Conservation (phyloP, 495 filamentous ascomycete species). For the Mytilinidion resinicola region DNA sequence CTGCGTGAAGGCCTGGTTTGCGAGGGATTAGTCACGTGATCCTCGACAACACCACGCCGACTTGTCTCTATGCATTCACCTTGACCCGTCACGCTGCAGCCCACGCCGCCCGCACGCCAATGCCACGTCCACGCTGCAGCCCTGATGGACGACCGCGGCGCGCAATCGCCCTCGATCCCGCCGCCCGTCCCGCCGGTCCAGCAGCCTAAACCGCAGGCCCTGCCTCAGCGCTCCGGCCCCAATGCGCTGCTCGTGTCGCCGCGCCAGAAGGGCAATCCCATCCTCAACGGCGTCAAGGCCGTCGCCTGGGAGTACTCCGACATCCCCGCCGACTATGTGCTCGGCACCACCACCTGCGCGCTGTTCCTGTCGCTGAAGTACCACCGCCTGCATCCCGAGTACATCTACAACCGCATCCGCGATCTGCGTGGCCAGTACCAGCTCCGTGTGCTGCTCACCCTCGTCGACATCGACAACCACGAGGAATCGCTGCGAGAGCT, state of each 20-base stretch:
- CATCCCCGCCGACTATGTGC: conserved; percentile 85
- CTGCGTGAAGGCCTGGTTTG: not conserved
- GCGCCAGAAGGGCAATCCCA: conserved; percentile 91
- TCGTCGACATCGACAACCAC: conserved; percentile 90
- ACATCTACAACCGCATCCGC: conserved; percentile 88
- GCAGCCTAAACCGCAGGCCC: conserved; percentile 80
- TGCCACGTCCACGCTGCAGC: too few species aligned
- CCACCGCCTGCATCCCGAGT: conserved; percentile 94
- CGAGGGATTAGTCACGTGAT: not conserved
- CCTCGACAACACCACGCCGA: too few species aligned
- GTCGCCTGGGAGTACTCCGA: conserved; percentile 97
- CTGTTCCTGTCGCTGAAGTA: conserved; percentile 95
- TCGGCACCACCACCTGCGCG: conserved; percentile 82
- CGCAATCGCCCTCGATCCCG: conserved; percentile 38
- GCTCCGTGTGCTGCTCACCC: conserved; percentile 73
- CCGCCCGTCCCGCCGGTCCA: conserved; percentile 42
- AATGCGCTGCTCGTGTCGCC: conserved; percentile 79
- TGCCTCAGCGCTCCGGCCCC: conserved; percentile 60
- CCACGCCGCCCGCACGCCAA: too few species aligned
- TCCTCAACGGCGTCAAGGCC: conserved; percentile 71
- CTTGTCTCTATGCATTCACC: too few species aligned
- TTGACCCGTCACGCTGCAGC: too few species aligned
- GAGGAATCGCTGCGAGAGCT: conserved; percentile 75
- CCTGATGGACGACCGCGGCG: too few species aligned
- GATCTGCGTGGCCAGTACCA: conserved; percentile 73